phyloP scores from a whole-genome alignment of 352 stramenopile genomes.

The Pythium aquatile region DNA sequence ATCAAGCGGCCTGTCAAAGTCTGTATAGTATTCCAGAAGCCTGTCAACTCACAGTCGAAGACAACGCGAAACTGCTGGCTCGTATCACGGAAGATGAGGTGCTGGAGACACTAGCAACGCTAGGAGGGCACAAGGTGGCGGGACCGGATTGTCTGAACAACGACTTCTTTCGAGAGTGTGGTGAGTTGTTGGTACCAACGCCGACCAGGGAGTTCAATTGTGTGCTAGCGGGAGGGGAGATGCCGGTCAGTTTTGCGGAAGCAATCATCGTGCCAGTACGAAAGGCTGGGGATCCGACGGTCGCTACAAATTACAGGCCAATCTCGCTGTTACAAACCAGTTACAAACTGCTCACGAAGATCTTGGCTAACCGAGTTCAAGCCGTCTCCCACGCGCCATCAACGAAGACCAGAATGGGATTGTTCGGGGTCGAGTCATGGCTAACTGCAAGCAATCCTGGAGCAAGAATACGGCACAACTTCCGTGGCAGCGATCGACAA shows the following conservation, averaged over 20 bases:
- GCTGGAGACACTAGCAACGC: background rate
- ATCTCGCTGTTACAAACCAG: constrained; percentile 26
- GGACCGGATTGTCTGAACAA: constrained; percentile 16
- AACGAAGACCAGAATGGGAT: constrained; percentile 30
- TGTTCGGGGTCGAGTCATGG: constrained; percentile 9
- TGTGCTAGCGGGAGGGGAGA: background rate
- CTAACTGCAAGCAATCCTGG: constrained; percentile 11
- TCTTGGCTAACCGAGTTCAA: constrained; percentile 19
- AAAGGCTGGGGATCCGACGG: constrained; percentile 21
- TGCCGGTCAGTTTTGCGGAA: background rate
- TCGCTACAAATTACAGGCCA: constrained; percentile 27
- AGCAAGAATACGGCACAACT: background rate
- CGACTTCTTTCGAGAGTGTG: constrained; percentile 17
- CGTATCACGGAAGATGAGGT: constrained; percentile 8
- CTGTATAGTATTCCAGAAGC: background rate
- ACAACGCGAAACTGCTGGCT: background rate
- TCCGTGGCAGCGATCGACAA: too few species aligned
- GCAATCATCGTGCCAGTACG: constrained; percentile 23
- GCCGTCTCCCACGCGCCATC: constrained; percentile 1
- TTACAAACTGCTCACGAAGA: constrained; percentile 31
- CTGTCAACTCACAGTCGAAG: background rate
- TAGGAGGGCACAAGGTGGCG: constrained; percentile 10
- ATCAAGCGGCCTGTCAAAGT: background rate
- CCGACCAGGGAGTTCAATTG: constrained; percentile 5
- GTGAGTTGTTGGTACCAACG: background rate